These are phyloP conservation scores for Cryptococcus floricola DNA, from an alignment of 1,284 basidiomycete genomes.

Conservation along the genomic window DNA sequence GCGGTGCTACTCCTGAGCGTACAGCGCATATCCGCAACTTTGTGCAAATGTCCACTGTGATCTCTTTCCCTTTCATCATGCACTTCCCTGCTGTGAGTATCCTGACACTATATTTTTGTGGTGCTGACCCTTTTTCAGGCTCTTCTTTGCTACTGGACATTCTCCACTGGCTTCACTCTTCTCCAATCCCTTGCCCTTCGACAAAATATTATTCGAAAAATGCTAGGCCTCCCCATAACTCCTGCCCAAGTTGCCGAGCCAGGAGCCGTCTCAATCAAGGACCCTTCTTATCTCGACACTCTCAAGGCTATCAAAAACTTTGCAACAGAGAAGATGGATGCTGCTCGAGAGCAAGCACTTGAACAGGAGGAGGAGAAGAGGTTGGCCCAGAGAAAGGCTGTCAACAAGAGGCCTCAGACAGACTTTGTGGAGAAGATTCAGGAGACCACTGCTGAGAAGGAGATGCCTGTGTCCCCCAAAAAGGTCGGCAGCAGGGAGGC, in stretches of 20 bases:
- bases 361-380: background rate
- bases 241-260: conserved; percentile 27
- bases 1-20: conserved; percentile 14
- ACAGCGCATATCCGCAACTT: conserved; percentile 69
- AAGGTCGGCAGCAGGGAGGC: conserved; percentile 13
- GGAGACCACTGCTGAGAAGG: background rate
- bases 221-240: conserved; percentile 44
- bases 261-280: conserved; percentile 12
- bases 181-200: conserved; percentile 51
- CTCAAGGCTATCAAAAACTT: conserved; percentile 13
- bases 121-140: conserved; percentile 33
- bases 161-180: conserved; percentile 55
- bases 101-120: background rate
- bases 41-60: conserved; percentile 61
- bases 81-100: conserved; percentile 51
- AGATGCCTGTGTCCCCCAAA: background rate
- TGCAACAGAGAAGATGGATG: conserved; percentile 9
- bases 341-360: background rate
- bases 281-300: conserved; percentile 20
- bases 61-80: conserved; percentile 61
- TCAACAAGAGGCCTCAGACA: background rate
- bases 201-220: conserved; percentile 30
- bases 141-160: conserved; percentile 57
- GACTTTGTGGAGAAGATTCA: conserved; percentile 12
- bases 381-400: background rate